Base-by-base conservation (phyloP, 2,329 filamentous ascomycete genomes). In the Teratosphaeria zuluensis region DNA sequence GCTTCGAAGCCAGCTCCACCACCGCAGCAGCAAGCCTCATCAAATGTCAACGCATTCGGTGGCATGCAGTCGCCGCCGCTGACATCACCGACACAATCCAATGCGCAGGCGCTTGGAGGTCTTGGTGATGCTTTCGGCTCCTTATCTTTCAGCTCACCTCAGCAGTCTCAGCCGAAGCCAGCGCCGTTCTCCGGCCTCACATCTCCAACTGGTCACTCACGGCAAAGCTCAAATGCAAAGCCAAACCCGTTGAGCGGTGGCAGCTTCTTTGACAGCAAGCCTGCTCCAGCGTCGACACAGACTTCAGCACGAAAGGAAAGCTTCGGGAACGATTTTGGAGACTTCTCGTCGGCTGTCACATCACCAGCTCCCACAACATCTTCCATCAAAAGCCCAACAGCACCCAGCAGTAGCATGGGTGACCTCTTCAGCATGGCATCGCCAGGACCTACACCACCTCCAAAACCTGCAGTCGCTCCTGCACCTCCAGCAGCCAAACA, bases 121-220 rank as follows among this genome's bases (percentile, higher is more conserved):
- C 79, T 95, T 65, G 87, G 86, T 58, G 90, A 96, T 76, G 90
- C 91, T 11, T 96, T 92, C 72, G 84, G 86, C 65, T 81, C 83
- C 38, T 73, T 90, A 52, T 86, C 80, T 60, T 89, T 91, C 66
- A 73, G 69, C 58, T 78, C 61, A 6, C 57, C 65, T 57, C 77
- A 77, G 65, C 67, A 42, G 65, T n/a, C 56, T 21, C 24, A 68
- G 19, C 70, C 78, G 11, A 86, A 86, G 70, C 75, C 82, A 1
- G 80, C 81, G 56, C 83, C 86, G 1, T 90, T 90, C 72, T 82
- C 87, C 21, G 80, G 78, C 57, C 75, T 86, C 11, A 76, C 80
- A 56, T 84, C 77, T 63, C 79, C 88, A 74, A 78, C 51, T 76
- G 69, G 64, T 68, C 75, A 75, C 65, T 76, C 75, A 58, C 74